A percentile compares a stretch with the other conserved stretches of the same genome.
Conservation (phyloP, 805 yeast species). For the Saccharomycopsis javanensis region DNA sequence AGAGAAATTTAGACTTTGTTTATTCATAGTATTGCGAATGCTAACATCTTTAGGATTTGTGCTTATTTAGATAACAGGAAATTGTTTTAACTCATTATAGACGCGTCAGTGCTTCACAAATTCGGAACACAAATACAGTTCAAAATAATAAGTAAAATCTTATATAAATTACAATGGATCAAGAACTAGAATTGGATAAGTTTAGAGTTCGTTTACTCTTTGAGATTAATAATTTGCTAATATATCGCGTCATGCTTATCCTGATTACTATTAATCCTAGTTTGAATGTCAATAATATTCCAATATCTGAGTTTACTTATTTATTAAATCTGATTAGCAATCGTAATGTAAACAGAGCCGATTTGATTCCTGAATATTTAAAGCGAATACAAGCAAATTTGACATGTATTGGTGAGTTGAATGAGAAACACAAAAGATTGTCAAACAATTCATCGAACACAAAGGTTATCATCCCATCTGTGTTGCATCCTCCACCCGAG, state of each 20-base stretch:
- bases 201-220: slow-evolving; percentile 14
- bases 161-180: background rate
- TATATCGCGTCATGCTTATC: slow-evolving; percentile 13
- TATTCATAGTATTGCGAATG: no score
- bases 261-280: slow-evolving; percentile 12
- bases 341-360: slow-evolving; percentile 8
- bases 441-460: background rate
- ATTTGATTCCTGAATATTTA: slow-evolving; percentile 13
- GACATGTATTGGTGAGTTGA: slow-evolving; percentile 17
- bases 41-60: no score
- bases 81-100: no score
- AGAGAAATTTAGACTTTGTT: no score
- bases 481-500: slow-evolving; percentile 17
- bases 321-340: slow-evolving; percentile 2
- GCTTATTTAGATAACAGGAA: no score
- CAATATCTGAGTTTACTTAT: slow-evolving; percentile 5
- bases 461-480: slow-evolving; percentile 11
- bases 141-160: background rate
- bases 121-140: background rate
- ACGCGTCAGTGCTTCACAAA: background rate
- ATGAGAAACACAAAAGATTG: slow-evolving; percentile 11
- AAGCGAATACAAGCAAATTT: slow-evolving; percentile 16
- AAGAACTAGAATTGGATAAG: slow-evolving; percentile 12
- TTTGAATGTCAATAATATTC: slow-evolving; percentile 12
- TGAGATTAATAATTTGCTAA: slow-evolving; percentile 15